A percentile compares a stretch with the other conserved stretches of the same genome.
Conservation (phyloP, 768 basidiomycete genomes). For the Amanita jacksonii region DNA sequence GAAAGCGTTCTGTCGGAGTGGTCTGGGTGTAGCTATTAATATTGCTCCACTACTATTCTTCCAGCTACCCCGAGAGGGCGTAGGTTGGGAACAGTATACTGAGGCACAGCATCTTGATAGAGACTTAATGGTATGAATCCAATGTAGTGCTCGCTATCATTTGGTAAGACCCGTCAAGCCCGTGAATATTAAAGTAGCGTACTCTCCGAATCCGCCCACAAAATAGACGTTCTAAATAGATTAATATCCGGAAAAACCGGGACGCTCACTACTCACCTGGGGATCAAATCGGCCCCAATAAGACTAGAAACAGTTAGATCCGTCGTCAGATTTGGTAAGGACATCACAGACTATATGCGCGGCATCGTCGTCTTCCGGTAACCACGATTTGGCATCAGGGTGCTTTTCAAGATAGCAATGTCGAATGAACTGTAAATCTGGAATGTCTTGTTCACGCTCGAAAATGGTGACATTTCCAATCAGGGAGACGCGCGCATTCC, state of each 20-base stretch:
- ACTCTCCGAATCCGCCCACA: constrained; percentile 46
- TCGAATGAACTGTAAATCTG: constrained; percentile 24
- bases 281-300: constrained; percentile 51
- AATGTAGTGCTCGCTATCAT: constrained; percentile 35
- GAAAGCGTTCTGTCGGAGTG: constrained; percentile 1
- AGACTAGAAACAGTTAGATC: constrained; percentile 20
- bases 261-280: constrained; percentile 25
- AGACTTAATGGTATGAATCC: constrained; percentile 37
- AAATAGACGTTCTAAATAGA: constrained; percentile 36
- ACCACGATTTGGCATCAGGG: constrained; percentile 42
- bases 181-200: constrained; percentile 10
- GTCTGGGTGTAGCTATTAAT: not conserved
- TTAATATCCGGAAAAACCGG: not conserved
- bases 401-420: constrained; percentile 36
- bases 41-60: constrained; percentile 9
- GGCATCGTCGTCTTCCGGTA: constrained; percentile 34
- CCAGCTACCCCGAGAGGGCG: constrained; percentile 6
- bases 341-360: constrained; percentile 31
- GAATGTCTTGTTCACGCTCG: constrained; percentile 19
- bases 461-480: constrained; percentile 41
- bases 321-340: not conserved
- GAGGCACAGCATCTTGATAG: constrained; percentile 25
- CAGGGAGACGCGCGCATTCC: constrained; percentile 37
- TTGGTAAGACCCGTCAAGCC: not conserved
- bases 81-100: too few relatives aligned